Conservation (phyloP, 2,329 filamentous ascomycete species). For the Pezicula rhizophila region DNA sequence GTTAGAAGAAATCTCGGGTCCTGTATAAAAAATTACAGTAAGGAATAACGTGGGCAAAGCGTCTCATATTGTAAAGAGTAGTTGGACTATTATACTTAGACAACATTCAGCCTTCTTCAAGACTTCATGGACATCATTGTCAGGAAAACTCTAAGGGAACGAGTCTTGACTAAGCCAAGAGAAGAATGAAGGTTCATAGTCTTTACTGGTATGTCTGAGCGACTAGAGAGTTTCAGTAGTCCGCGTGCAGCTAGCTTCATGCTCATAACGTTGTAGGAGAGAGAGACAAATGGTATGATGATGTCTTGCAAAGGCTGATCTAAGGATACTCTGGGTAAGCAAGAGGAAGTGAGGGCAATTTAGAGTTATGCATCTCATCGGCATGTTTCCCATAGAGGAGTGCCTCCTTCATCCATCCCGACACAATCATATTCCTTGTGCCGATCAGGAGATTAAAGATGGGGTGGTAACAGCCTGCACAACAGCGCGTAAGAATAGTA, state of each 20-base stretch:
- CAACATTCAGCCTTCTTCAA: too few relatives aligned
- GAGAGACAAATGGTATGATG: background rate
- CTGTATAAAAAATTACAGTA: too few relatives aligned
- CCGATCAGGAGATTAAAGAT: background rate
- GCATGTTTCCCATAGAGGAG: background rate
- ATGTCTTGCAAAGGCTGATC: background rate
- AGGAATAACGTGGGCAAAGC: too few relatives aligned
- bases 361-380: background rate
- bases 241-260: background rate
- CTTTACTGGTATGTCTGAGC: background rate
- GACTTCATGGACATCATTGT: too few relatives aligned
- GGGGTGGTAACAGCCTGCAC: too few relatives aligned
- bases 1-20: too few relatives aligned
- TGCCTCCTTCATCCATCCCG: too few relatives aligned
- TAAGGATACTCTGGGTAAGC: background rate
- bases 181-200: conserved; percentile 1
- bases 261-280: background rate
- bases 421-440: background rate
- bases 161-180: background rate
- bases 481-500: too few relatives aligned
- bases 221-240: background rate
- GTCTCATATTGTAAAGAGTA: too few relatives aligned
- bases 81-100: too few relatives aligned
- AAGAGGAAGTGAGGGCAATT: background rate
- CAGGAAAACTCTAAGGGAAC: too few relatives aligned